Base-by-base conservation (phyloP, 2,329 filamentous ascomycete genomes). In the Penicillium nordicum region DNA sequence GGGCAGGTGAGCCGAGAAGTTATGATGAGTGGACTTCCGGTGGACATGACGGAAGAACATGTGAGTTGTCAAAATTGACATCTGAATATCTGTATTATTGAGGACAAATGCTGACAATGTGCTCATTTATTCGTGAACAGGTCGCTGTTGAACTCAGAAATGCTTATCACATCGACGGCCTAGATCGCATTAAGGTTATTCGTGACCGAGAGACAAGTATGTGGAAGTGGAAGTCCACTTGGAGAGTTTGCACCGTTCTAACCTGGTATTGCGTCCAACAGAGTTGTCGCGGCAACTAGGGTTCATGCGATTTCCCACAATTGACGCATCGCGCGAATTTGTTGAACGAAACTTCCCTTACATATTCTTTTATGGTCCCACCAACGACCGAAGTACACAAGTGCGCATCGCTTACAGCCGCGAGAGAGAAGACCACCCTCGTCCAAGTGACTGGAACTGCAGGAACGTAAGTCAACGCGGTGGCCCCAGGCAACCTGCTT, bases 121-220 rank as follows among this genome's bases (percentile, higher is more conserved):
- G 25, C 4, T 45, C 16, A 23, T 18, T 27, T 9, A 16, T 14
- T 18, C 14, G 34, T 9, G 12, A 75, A 79, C 74, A 85, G 82
- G 82, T 85, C 68, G 76, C 77, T 64, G 75, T 75, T 72, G 82
- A 84, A 75, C 74, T 85, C 64, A 74, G 74, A 63, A 76, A 80
- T 63, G 76, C 75, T 61, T 79, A 83, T 61, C 72, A 78, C 64
- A 72, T 82, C 59, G 74, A 79, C 55, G 76, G 75, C n/a, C 70
- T 85, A 57, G 81, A 84, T 64, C 81, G 84, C 63, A 74, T 84
- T 46, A 77, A 81, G 18, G 74, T 85, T 50, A 85, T 85, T 63
- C 80, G 81, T 57, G 82, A 85, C 63, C 78, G 81, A 54, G 79
- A 82, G 58, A 84, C 82, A 21, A 83, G 82, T 84, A 72, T 60